Percentiles rank a stretch among this genome's conserved stretches.
These are phyloP conservation scores for Russula griseocarnosa DNA, from an alignment of 768 basidiomycete genomes.

Conservation along the genomic window DNA sequence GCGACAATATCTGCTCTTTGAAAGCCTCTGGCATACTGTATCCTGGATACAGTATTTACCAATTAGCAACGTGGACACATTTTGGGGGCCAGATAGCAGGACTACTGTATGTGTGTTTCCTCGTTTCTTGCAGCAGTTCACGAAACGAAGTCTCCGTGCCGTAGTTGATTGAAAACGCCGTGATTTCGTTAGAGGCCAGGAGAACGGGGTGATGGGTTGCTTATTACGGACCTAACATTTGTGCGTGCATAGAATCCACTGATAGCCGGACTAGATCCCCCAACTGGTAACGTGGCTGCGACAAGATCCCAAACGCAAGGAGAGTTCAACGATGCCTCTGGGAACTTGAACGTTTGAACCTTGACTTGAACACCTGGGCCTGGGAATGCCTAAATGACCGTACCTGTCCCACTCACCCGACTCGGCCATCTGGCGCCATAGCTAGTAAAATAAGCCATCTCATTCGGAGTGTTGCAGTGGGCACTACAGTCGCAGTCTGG, in stretches of 20 bases:
- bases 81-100: neutral
- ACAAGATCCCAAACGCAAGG: slow-evolving; percentile 13
- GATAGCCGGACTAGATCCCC: slow-evolving; percentile 23
- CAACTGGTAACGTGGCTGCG: slow-evolving; percentile 24
- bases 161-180: neutral
- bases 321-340: neutral
- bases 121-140: slow-evolving; percentile 18
- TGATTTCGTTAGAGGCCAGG: neutral
- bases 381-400: neutral
- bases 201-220: neutral
- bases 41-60: too few species aligned
- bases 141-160: slow-evolving; percentile 18
- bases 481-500: slow-evolving; percentile 5
- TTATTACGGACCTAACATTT: slow-evolving; percentile 11
- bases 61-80: neutral
- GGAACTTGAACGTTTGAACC: too few species aligned
- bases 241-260: slow-evolving; percentile 9
- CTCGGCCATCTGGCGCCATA: slow-evolving; percentile 61
- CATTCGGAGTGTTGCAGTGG: slow-evolving; percentile 20
- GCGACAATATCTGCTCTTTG: slow-evolving; percentile 14
- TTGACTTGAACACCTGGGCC: too few species aligned
- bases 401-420: slow-evolving; percentile 78
- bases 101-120: slow-evolving; percentile 11
- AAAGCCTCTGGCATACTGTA: slow-evolving; percentile 20
- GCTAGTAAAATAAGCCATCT: slow-evolving; percentile 31